These are phyloP conservation scores for Polyporus arcularius DNA, from an alignment of 768 basidiomycete species.

Conservation along the genomic window DNA sequence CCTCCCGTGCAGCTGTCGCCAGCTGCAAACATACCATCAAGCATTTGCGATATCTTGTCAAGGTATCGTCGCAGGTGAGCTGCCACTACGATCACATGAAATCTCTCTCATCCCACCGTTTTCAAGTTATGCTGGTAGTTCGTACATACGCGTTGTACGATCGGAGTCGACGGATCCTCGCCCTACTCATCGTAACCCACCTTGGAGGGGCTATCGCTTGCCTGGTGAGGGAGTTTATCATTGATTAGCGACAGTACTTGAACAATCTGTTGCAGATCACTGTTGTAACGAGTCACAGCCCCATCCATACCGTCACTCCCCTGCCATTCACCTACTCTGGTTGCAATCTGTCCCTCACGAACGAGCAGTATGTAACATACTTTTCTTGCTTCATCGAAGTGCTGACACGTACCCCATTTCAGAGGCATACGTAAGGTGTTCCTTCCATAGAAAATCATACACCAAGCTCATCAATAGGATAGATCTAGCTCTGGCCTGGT, in stretches of 20 bases:
- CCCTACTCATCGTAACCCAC: constrained; percentile 8
- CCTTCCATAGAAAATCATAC: neutral
- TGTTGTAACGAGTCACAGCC: constrained; percentile 1
- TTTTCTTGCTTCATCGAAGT: neutral
- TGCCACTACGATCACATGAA: neutral
- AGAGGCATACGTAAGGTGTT: constrained; percentile 14
- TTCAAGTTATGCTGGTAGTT: constrained; percentile 24
- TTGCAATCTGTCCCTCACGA: constrained; percentile 13
- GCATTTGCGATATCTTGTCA: constrained; percentile 8
- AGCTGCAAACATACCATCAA: constrained; percentile 16
- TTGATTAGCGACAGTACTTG: neutral
- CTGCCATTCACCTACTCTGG: constrained; percentile 4
- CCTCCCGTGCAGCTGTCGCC: constrained; percentile 2
- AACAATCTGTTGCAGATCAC: neutral
- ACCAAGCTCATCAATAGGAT: neutral
- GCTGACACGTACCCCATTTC: neutral
- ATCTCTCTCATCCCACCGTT: neutral
- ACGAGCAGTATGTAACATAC: constrained; percentile 10
- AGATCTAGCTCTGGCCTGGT: constrained; percentile 23
- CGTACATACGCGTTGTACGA: constrained; percentile 29
- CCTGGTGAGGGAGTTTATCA: neutral
- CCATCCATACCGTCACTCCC: neutral
- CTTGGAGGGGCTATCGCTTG: constrained; percentile 8
- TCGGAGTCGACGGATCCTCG: constrained; percentile 23
- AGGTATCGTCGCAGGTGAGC: constrained; percentile 12